These are phyloP conservation scores for Ilyonectria sp. DNA, from an alignment of 2,329 filamentous ascomycete genomes.

Conservation along the genomic window DNA sequence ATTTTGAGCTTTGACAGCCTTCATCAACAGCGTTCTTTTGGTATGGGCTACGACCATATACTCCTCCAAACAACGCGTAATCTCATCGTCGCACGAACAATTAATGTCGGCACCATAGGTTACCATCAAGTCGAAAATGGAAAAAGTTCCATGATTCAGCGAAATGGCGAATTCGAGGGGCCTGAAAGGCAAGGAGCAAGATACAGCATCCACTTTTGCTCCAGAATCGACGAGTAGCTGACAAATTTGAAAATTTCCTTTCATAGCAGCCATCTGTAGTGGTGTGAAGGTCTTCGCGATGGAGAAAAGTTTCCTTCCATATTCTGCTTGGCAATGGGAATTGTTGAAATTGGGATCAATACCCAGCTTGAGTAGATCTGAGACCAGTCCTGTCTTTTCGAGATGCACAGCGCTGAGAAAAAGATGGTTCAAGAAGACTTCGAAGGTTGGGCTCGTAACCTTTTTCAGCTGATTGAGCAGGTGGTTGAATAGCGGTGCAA, in stretches of 20 bases:
- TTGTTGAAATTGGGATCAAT: too few relatives aligned
- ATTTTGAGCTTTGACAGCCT: constrained; percentile 12
- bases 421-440: constrained; percentile 2
- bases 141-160: not conserved
- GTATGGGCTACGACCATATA: not conserved
- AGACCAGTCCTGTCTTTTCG: too few relatives aligned
- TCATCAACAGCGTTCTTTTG: not conserved
- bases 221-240: not conserved
- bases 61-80: too few relatives aligned
- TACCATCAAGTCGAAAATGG: not conserved
- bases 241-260: not conserved
- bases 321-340: too few relatives aligned
- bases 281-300: not conserved
- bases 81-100: not conserved
- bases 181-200: not conserved
- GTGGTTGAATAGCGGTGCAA: not conserved
- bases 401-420: not conserved
- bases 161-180: constrained; percentile 20
- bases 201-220: not conserved
- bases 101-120: not conserved
- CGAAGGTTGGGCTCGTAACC: not conserved
- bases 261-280: constrained; percentile 1
- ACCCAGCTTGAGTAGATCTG: too few relatives aligned
- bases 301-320: not conserved
- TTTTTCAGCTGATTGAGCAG: not conserved